These are phyloP conservation scores for Hondaea fermentalgiana DNA, from an alignment of 108 stramenopile species.

Conservation along the genomic window DNA sequence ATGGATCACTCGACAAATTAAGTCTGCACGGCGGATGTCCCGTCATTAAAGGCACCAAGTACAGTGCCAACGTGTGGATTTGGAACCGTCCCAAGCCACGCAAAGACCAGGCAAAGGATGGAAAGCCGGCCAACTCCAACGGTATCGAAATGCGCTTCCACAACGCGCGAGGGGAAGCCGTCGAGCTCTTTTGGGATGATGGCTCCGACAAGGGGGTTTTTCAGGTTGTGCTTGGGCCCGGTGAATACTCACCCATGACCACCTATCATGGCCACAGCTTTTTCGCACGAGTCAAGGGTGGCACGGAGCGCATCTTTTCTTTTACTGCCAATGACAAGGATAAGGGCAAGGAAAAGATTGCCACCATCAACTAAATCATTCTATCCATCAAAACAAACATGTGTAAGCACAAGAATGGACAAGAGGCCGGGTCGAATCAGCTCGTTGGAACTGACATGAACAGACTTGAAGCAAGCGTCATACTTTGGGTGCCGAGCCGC, in stretches of 20 bases:
- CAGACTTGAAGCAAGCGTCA: too few species aligned
- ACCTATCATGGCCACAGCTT: neutral
- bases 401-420: too few species aligned
- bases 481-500: too few species aligned
- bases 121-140: neutral
- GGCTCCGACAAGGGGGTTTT: neutral
- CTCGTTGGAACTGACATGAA: too few species aligned
- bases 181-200: constrained; percentile 3
- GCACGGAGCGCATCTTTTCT: too few species aligned
- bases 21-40: constrained; percentile 82
- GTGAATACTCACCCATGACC: neutral
- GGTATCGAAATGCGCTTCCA: neutral
- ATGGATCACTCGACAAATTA: constrained; percentile 49
- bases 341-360: too few species aligned
- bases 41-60: constrained; percentile 71
- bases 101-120: neutral
- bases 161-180: neutral
- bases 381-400: too few species aligned
- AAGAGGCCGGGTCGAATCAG: too few species aligned
- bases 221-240: neutral
- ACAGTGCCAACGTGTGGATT: constrained; percentile 83
- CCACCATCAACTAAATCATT: too few species aligned
- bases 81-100: constrained; percentile 47
- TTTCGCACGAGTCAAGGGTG: neutral
- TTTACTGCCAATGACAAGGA: too few species aligned